phyloP scores from a whole-genome alignment of 1,139 yeast species.

The Debaryomycetaceae sp. region DNA sequence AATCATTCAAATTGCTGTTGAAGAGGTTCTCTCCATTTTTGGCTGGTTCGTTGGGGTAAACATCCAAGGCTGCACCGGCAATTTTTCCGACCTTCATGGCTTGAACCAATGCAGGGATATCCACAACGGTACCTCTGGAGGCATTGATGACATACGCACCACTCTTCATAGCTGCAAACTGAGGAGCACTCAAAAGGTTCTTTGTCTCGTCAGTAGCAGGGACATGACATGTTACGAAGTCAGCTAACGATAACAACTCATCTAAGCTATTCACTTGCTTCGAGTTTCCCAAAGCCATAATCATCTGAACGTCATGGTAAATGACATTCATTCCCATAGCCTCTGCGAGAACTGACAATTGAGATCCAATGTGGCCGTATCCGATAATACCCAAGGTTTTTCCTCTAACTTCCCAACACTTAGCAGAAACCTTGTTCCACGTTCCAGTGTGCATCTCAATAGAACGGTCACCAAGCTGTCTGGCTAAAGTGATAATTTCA shows the following conservation, averaged over 20 bases:
- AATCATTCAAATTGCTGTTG: constrained; percentile 65
- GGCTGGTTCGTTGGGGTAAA: constrained; percentile 96
- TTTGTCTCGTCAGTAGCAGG: constrained; percentile 94
- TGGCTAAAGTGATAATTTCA: constrained; percentile 87
- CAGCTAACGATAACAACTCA: constrained; percentile 76
- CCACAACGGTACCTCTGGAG: constrained; percentile 96
- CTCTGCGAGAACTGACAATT: constrained; percentile 94
- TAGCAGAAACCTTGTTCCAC: constrained; percentile 94
- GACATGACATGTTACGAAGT: constrained; percentile 89
- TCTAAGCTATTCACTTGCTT: constrained; percentile 84
- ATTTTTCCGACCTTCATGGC: constrained; percentile 92
- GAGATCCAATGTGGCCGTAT: constrained; percentile 98
- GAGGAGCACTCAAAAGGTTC: constrained; percentile 84
- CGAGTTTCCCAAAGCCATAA: constrained; percentile 97
- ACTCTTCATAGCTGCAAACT: constrained; percentile 93
- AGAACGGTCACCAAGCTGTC: constrained; percentile 97
- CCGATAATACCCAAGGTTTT: constrained; percentile 96
- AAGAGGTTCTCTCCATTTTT: constrained; percentile 88
- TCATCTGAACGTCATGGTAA: constrained; percentile 87
- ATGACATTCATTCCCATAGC: constrained; percentile 97
- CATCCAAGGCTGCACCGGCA: constrained; percentile 98
- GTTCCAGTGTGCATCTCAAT: constrained; percentile 95
- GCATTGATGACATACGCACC: constrained; percentile 95
- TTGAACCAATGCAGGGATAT: constrained; percentile 86
- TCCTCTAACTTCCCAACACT: constrained; percentile 99